phyloP scores from a whole-genome alignment of 2,329 filamentous ascomycete genomes.

The Hypoxylon sp. region DNA sequence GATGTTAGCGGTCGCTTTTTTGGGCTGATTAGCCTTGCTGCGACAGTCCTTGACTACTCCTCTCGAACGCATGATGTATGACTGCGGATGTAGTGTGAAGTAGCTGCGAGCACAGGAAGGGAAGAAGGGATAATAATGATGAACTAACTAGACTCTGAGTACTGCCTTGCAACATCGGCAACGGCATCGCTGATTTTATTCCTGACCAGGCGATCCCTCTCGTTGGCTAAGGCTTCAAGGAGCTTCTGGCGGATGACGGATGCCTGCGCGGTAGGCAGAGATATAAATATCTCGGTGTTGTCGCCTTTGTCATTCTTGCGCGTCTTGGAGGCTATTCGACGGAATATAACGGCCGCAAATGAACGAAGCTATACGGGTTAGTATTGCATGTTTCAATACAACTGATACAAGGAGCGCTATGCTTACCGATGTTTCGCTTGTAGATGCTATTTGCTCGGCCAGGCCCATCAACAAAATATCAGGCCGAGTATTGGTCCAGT shows the following conservation, averaged over 20 bases:
- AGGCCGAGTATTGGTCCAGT: constrained; percentile 85
- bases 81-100: not conserved
- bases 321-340: constrained; percentile 90
- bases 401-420: constrained; percentile 7
- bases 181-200: constrained; percentile 99
- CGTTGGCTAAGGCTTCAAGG: constrained; percentile 79
- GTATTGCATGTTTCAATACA: not conserved
- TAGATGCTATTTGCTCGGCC: constrained; percentile 87
- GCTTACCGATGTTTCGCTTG: constrained; percentile 79
- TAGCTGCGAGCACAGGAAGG: not conserved
- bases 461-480: constrained; percentile 94
- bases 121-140: constrained; percentile 9
- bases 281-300: constrained; percentile 86
- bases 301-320: constrained; percentile 80
- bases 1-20: constrained; percentile 36
- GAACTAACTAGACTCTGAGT: constrained; percentile 85
- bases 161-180: constrained; percentile 94
- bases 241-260: constrained; percentile 86
- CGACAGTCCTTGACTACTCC: not conserved
- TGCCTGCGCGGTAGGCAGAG: constrained; percentile 78
- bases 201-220: constrained; percentile 79
- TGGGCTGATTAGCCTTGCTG: not conserved
- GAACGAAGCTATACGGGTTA: constrained; percentile 76
- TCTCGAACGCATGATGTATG: not conserved
- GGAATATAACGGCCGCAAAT: constrained; percentile 93